These are phyloP conservation scores for Solioccasus polychromus DNA, from an alignment of 768 basidiomycete genomes.

Conservation along the genomic window DNA sequence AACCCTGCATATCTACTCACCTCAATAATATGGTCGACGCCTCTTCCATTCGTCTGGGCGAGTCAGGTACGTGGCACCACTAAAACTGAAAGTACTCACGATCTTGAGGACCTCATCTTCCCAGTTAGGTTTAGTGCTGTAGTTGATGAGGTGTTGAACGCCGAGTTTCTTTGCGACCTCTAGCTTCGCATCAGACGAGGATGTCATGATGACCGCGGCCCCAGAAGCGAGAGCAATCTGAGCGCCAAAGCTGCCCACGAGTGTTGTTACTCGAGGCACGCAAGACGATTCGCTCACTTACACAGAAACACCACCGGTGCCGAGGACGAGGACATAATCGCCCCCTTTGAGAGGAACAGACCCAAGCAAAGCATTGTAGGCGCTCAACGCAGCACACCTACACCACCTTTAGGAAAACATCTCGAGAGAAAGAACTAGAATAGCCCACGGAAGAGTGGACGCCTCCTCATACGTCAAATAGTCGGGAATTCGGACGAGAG, in stretches of 20 bases:
- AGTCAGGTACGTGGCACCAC: neutral
- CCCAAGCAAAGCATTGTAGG: constrained; percentile 58
- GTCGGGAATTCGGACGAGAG: constrained; percentile 49
- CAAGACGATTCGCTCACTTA: constrained; percentile 18
- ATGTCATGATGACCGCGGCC: constrained; percentile 63
- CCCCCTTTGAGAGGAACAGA: constrained; percentile 52
- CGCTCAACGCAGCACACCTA: constrained; percentile 60
- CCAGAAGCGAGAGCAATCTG: constrained; percentile 64
- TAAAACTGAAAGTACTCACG: constrained; percentile 26
- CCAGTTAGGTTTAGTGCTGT: constrained; percentile 57
- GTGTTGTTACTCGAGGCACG: neutral
- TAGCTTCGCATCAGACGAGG: constrained; percentile 64
- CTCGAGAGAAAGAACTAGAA: too few species aligned
- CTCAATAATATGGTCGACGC: constrained; percentile 37
- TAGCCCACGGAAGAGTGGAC: constrained; percentile 55
- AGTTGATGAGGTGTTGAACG: constrained; percentile 57
- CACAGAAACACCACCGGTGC: constrained; percentile 58
- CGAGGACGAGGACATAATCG: constrained; percentile 53
- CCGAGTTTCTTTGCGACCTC: constrained; percentile 50
- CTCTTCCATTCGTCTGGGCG: constrained; percentile 29
- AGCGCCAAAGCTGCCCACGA: constrained; percentile 46
- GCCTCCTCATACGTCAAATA: constrained; percentile 64
- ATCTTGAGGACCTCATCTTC: constrained; percentile 48
- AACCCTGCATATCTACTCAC: constrained; percentile 1
- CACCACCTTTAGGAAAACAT: neutral